phyloP scores from a whole-genome alignment of 805 yeast genomes.

The Dipodascus albidus region DNA sequence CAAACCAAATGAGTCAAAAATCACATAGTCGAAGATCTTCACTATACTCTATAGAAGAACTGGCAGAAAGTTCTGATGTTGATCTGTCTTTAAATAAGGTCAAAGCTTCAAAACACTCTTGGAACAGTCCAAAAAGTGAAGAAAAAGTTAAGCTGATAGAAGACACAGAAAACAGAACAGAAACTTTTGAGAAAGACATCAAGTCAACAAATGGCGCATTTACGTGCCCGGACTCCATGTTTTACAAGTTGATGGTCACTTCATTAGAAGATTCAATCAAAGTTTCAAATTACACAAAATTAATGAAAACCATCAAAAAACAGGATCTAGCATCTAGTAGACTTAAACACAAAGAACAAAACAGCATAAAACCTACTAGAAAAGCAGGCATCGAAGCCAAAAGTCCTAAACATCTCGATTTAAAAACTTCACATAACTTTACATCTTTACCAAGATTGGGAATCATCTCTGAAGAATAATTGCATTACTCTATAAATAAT shows the following conservation, averaged over 20 bases:
- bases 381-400: too few relatives aligned
- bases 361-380: not conserved
- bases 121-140: too few relatives aligned
- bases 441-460: not conserved
- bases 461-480: not conserved
- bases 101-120: too few relatives aligned
- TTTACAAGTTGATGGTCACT: not conserved
- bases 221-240: not conserved
- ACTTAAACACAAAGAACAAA: not conserved
- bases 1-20: too few relatives aligned
- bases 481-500: too few relatives aligned
- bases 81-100: not conserved
- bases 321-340: not conserved
- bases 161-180: not conserved
- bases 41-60: not conserved
- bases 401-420: too few relatives aligned
- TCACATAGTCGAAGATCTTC: not conserved
- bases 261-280: too few relatives aligned
- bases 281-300: not conserved
- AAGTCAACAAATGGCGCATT: too few relatives aligned
- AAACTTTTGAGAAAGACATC: not conserved
- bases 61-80: not conserved
- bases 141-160: not conserved
- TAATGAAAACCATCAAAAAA: not conserved
- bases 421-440: not conserved